Evolutionary conservation across 225 moss, liverwort and hornwort species (phyloP), one percentile per base, ranked within the genome.

Genomic region (Polytrichum commune): DNA sequence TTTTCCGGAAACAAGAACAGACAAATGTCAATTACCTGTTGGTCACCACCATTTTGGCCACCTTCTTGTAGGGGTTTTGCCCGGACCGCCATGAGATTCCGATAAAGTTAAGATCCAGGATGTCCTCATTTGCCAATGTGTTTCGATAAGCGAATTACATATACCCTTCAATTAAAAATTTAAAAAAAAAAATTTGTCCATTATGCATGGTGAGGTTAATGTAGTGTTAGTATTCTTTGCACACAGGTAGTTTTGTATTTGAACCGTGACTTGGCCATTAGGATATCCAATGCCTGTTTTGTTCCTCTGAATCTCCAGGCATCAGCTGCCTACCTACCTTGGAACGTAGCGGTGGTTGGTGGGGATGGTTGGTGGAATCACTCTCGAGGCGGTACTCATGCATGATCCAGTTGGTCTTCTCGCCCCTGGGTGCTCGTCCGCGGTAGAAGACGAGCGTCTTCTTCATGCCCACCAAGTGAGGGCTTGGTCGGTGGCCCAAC

Each of bases 331-430:
- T 13, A 53, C 66, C 26, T 7, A 85, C 85, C 79, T 85, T 82
- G 9, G 79, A 82, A 54, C 79, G 79, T 33, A 67, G 79, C 2
- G 79, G 46, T 23, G 79, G 85, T 64, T 82, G 82, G 27, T 66
- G 26, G 71, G 72, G 75, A 30, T 78, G 81, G 30, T 56, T 82
- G 13, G 66, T 46, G 18, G 73, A 18, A 24, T 79, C 85, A n/a
- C 56, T 77, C 73, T 86, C 82, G 20, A 86, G 58, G 9, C 85
- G 82, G 54, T 86, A 86, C 62, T 86, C 85, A 55, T 86, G 85
- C 85, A 86, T 86, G 64, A 86, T 86, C 85, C 85, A 86, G 75
- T 80, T 75, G 6, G 82, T 82, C 73, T 86, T 86, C 79, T 82
- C 77, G 66, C 85, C 85, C 55, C 79, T 82, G 4, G 85, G 85